These are phyloP conservation scores for Pseudoneurospora amorphoporcata DNA, from an alignment of 495 filamentous ascomycete species.

Conservation along the genomic window DNA sequence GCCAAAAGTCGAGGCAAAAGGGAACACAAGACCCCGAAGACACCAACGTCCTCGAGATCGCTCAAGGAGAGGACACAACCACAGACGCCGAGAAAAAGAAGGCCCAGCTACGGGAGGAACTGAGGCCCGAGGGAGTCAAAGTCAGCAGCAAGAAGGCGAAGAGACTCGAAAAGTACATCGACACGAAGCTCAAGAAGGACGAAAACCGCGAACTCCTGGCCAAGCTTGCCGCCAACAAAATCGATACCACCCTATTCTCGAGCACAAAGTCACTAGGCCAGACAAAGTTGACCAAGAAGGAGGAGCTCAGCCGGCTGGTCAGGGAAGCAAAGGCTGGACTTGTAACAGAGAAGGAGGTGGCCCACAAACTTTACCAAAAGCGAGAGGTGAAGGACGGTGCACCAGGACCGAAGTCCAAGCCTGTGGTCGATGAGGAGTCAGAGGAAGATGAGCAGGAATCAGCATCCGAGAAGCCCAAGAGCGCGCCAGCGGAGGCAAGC, in stretches of 20 bases:
- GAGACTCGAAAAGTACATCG: slow-evolving; percentile 93
- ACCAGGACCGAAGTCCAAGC: background rate
- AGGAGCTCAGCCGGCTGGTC: slow-evolving; percentile 49
- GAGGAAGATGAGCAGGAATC: slow-evolving; percentile 16
- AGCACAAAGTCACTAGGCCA: slow-evolving; percentile 70
- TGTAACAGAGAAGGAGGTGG: slow-evolving; percentile 31
- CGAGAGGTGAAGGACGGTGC: slow-evolving; percentile 8
- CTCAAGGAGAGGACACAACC: slow-evolving; percentile 48
- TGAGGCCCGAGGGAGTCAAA: slow-evolving; percentile 63
- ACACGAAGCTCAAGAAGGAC: slow-evolving; percentile 89
- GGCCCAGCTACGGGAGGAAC: slow-evolving; percentile 40
- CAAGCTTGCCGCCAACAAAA: slow-evolving; percentile 63
- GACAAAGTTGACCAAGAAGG: slow-evolving; percentile 52
- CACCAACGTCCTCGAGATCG: slow-evolving; percentile 61
- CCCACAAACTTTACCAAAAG: slow-evolving; percentile 25
- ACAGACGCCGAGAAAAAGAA: slow-evolving; percentile 57
- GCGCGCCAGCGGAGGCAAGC: background rate
- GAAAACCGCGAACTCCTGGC: slow-evolving; percentile 78
- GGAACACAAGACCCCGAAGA: slow-evolving; percentile 23
- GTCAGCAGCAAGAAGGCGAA: slow-evolving; percentile 89
- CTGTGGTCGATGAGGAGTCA: slow-evolving; percentile 6
- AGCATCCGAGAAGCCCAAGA: slow-evolving; percentile 2
- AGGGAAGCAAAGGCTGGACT: slow-evolving; percentile 49
- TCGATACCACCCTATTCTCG: slow-evolving; percentile 70
- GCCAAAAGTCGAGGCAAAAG: slow-evolving; percentile 38